A percentile compares a stretch with the other conserved stretches of the same genome.
Conservation (phyloP, 768 basidiomycete species). For the Boletellus emodensis region DNA sequence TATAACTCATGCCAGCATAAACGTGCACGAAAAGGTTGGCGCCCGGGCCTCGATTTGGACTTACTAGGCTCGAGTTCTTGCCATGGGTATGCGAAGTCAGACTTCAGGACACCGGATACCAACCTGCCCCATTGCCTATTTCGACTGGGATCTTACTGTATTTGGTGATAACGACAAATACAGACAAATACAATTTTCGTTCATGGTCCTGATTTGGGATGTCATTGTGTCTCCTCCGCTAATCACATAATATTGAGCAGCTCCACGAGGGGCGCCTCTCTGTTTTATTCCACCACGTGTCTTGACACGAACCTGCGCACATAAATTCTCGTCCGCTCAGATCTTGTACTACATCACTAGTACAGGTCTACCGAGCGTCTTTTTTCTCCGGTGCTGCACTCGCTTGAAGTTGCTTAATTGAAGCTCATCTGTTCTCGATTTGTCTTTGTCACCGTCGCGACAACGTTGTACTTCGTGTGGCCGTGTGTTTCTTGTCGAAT, state of each 20-base stretch:
- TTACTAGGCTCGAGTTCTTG: no score
- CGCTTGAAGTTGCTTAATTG: not conserved
- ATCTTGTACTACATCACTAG: not conserved
- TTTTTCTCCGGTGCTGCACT: constrained; percentile 8
- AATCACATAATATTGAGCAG: no score
- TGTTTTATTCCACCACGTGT: constrained; percentile 13
- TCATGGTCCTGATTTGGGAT: constrained; percentile 32
- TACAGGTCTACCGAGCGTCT: not conserved
- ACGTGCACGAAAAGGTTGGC: no score
- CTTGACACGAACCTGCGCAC: constrained; percentile 10
- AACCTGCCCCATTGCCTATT: no score
- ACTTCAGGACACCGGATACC: no score
- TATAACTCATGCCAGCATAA: no score
- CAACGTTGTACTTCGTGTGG: no score
- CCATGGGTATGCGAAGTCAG: no score
- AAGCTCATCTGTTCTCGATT: constrained; percentile 22
- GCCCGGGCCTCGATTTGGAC: no score
- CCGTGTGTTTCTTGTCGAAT: no score
- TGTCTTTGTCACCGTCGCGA: constrained; percentile 8
- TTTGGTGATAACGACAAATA: not conserved
- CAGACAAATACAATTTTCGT: constrained; percentile 4
- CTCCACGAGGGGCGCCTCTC: not conserved
- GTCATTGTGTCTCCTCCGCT: constrained; percentile 11
- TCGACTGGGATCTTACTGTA: no score
- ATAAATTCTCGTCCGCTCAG: constrained; percentile 5